Evolutionary conservation across 768 basidiomycete species (phyloP).

Genomic region (Termitomyces sp.): DNA sequence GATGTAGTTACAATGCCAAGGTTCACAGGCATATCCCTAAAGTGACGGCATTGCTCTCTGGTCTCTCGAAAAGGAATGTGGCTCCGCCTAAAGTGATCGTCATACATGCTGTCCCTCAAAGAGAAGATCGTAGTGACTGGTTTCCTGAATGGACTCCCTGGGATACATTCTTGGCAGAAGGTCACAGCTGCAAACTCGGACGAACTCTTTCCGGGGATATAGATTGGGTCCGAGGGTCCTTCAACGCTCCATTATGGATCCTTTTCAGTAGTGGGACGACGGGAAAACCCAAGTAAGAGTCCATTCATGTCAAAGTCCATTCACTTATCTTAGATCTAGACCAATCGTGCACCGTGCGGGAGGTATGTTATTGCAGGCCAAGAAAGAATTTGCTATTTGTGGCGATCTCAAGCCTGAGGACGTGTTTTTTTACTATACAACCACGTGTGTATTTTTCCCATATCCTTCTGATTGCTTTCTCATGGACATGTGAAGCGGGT

Average conservation of each 20-base stretch:
- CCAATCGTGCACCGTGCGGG: conserved; percentile 77
- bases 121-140: conserved; percentile 12
- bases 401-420: conserved; percentile 61
- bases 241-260: conserved; percentile 83
- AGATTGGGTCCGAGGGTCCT: conserved; percentile 52
- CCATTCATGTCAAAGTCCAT: not conserved
- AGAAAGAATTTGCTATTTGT: conserved; percentile 67
- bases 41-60: conserved; percentile 48
- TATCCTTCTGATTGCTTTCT: not conserved
- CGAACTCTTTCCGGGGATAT: conserved; percentile 53
- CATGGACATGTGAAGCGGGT: conserved; percentile 42
- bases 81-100: conserved; percentile 49
- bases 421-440: conserved; percentile 81
- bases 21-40: conserved; percentile 64
- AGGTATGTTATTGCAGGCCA: conserved; percentile 70
- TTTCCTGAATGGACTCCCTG: conserved; percentile 44
- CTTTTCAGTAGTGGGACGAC: conserved; percentile 84
- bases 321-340: conserved; percentile 26
- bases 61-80: conserved; percentile 33
- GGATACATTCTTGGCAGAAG: conserved; percentile 46
- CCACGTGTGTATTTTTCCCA: conserved; percentile 47
- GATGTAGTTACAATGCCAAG: conserved; percentile 61
- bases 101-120: conserved; percentile 38
- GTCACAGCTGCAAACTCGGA: conserved; percentile 39
- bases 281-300: conserved; percentile 55